Base-by-base conservation (phyloP, 2,329 filamentous ascomycete genomes). In the Fusarium napiforme region DNA sequence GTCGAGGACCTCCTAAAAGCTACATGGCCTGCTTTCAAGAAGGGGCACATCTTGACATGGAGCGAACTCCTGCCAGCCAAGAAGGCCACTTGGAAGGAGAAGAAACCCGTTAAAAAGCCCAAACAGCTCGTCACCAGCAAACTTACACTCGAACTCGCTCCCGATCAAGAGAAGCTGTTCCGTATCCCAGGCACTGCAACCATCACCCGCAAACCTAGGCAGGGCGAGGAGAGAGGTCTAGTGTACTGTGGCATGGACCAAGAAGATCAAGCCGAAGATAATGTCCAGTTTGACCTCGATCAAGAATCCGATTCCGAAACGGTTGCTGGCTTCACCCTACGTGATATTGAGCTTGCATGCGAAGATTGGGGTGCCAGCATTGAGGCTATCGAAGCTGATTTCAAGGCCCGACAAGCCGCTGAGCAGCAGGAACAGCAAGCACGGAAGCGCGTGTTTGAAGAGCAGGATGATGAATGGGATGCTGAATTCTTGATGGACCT, bases 71-170 rank as follows among this genome's bases (percentile, higher is more conserved):
- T 99, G 40, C 94, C 94, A 6, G 91, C 93, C 10, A 95, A 95
- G 81, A 91, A 91, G 75, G 93, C 94, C 3, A 87, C 91, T 61
- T 96, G 93, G 82, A 88, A 93, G 70, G 92, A 93, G 64, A 96
- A 97, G 82, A 90, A 91, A 43, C 94, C 95, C 0, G 74, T 87
- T 3, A 97, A 95, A 82, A 91, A 91, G 45, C 93, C 95, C 1
- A 96, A 95, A 82, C 87, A 93, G 21, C 87, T 98, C 7, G 88
- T 95, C 9, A 94, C 95, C 1, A 95, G 93, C 26, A 99, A 99
- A 82, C 87, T 97, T 64, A 95, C 91, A 69, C 87, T 99, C 19
- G 96, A 99, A 69, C 85, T 98, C 39, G 93, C 93, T 6, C 88
- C 90, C 52, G 96, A 98, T 77, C 93, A 97, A 74, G 94, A 97